These are phyloP conservation scores for Byssochlamys sp. DNA, from an alignment of 2,329 filamentous ascomycete species.

Conservation along the genomic window DNA sequence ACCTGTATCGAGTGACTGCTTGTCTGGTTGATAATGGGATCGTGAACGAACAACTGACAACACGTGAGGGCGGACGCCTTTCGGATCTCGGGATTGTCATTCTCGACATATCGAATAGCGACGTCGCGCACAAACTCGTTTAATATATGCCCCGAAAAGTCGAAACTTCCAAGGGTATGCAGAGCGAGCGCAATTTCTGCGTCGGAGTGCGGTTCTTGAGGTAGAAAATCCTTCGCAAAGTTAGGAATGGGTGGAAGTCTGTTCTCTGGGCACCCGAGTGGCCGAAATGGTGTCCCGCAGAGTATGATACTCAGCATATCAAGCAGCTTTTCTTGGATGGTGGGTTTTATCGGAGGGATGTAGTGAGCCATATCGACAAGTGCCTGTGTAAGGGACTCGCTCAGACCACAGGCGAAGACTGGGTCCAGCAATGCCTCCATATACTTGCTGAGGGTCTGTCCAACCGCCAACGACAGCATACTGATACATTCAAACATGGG, in stretches of 20 bases:
- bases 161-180: constrained; percentile 93
- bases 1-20: constrained; percentile 95
- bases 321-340: constrained; percentile 84
- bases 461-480: constrained; percentile 86
- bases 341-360: constrained; percentile 84
- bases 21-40: constrained; percentile 95
- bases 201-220: constrained; percentile 70
- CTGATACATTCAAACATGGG: constrained; percentile 97
- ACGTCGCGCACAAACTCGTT: constrained; percentile 99
- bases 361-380: constrained; percentile 98
- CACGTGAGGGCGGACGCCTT: constrained; percentile 93
- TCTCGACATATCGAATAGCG: constrained; percentile 94
- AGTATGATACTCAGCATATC: constrained; percentile 92
- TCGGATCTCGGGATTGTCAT: constrained; percentile 84
- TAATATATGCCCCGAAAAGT: constrained; percentile 79
- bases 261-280: constrained; percentile 81
- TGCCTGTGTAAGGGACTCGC: constrained; percentile 85
- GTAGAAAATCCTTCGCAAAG: constrained; percentile 79
- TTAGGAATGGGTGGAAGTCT: constrained; percentile 71
- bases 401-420: constrained; percentile 92
- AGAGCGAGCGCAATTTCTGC: constrained; percentile 84
- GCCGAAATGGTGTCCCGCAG: constrained; percentile 83
- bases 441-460: constrained; percentile 94
- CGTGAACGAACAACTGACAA: constrained; percentile 91
- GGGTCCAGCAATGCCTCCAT: constrained; percentile 92